phyloP scores from a whole-genome alignment of 805 yeast genomes.

The Cyberlindnera maritima region DNA sequence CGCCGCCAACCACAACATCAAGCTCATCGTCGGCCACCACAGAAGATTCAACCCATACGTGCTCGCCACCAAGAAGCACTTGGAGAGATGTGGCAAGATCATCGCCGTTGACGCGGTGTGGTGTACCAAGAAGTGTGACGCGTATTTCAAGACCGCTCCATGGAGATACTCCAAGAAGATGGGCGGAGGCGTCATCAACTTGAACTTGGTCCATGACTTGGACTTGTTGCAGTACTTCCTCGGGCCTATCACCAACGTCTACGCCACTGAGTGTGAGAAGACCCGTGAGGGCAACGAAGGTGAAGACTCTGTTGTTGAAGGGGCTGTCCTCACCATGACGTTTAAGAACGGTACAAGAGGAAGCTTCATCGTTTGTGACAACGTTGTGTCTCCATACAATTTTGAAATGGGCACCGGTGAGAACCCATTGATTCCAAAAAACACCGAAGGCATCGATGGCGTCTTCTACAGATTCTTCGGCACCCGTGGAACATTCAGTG shows the following conservation, averaged over 20 bases:
- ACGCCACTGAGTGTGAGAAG: slow-evolving; percentile 15
- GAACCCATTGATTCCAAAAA: slow-evolving; percentile 20
- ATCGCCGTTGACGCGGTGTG: slow-evolving; percentile 23
- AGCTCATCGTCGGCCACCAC: slow-evolving; percentile 22
- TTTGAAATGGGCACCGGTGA: slow-evolving; percentile 26
- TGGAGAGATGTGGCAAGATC: slow-evolving; percentile 16
- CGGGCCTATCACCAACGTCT: slow-evolving; percentile 19
- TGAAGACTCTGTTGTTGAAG: slow-evolving; percentile 21
- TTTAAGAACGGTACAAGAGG: slow-evolving; percentile 19
- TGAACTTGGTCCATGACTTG: slow-evolving; percentile 22
- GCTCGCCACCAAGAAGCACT: slow-evolving; percentile 18
- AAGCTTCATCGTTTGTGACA: slow-evolving; percentile 20
- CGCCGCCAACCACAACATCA: slow-evolving; percentile 9
- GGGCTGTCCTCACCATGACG: slow-evolving; percentile 19
- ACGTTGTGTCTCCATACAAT: slow-evolving; percentile 21
- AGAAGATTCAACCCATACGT: slow-evolving; percentile 24
- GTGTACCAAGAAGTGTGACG: slow-evolving; percentile 21
- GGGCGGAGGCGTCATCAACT: slow-evolving; percentile 21
- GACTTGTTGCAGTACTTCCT: slow-evolving; percentile 20
- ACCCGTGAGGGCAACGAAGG: slow-evolving; percentile 12
- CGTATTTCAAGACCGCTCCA: slow-evolving; percentile 17
- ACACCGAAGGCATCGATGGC: slow-evolving; percentile 15
- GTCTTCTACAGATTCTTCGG: slow-evolving; percentile 22
- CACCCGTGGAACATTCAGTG: slow-evolving; percentile 17
- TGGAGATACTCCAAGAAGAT: slow-evolving; percentile 17